Percentiles rank a stretch among this genome's conserved stretches.
Conservation (phyloP, 1,284 basidiomycete species). For the Irpex sp. region DNA sequence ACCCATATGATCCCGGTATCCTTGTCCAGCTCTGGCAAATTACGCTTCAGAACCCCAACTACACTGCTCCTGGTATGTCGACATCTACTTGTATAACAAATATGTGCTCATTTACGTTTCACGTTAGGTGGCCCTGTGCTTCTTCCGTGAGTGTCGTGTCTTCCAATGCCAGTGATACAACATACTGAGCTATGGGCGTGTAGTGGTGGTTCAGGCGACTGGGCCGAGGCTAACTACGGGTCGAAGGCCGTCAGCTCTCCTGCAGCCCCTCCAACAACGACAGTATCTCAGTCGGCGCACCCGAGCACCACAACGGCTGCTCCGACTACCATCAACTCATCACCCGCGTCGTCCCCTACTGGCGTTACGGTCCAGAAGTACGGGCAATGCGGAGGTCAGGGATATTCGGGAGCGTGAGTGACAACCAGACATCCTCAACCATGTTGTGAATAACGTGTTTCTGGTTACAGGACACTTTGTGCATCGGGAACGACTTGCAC, state of each 20-base stretch:
- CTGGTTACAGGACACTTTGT: conserved; percentile 7
- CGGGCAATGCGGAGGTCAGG: conserved; percentile 12
- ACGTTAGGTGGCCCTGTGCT: conserved; percentile 9
- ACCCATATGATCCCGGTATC: conserved; percentile 18
- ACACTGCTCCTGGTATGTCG: conserved; percentile 14
- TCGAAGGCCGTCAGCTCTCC: background rate
- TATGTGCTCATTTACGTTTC: background rate
- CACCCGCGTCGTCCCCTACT: conserved; percentile 2
- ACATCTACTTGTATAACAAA: background rate
- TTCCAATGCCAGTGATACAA: background rate
- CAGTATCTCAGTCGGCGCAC: background rate
- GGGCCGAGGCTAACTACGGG: conserved; percentile 13
- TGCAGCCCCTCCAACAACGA: background rate
- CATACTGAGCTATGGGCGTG: background rate
- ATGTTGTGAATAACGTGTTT: background rate
- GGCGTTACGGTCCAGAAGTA: conserved; percentile 9
- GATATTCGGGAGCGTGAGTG: conserved; percentile 12
- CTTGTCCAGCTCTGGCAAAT: conserved; percentile 17
- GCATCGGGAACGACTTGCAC: conserved; percentile 12
- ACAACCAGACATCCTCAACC: background rate
- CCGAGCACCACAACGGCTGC: background rate
- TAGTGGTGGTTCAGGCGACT: conserved; percentile 15
- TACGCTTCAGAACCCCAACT: conserved; percentile 10
- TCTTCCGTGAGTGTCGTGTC: conserved; percentile 9
- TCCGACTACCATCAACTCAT: background rate